phyloP scores from a whole-genome alignment of 345 rosid species.

The Cardamine resedifolia region DNA sequence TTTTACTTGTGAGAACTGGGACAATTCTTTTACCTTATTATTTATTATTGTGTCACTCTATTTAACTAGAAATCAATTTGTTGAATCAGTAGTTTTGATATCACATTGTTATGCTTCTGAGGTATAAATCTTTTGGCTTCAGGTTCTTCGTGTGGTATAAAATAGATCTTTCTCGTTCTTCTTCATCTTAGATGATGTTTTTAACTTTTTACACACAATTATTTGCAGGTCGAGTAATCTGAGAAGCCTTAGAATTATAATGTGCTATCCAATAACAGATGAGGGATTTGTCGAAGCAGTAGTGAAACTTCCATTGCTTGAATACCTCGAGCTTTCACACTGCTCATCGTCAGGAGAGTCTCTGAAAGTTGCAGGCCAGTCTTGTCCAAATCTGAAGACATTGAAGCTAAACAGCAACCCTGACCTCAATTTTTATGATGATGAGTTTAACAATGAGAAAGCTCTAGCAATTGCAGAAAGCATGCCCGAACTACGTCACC shows the following conservation, averaged over 20 bases:
- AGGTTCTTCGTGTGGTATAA: background rate
- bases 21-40: background rate
- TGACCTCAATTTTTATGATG: background rate
- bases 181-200: background rate
- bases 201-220: background rate
- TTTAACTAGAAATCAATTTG: too few relatives aligned
- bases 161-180: background rate
- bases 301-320: conserved; percentile 46
- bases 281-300: conserved; percentile 43
- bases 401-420: conserved; percentile 8
- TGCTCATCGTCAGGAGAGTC: background rate
- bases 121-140: background rate
- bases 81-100: too few relatives aligned
- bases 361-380: conserved; percentile 6
- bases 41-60: background rate
- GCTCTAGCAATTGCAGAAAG: conserved; percentile 57
- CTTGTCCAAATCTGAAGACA: conserved; percentile 23
- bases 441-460: conserved; percentile 27
- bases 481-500: conserved; percentile 51
- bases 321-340: conserved; percentile 49
- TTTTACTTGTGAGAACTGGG: background rate
- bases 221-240: conserved; percentile 40
- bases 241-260: conserved; percentile 44
- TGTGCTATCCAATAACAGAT: conserved; percentile 37
- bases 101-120: background rate